phyloP scores from a whole-genome alignment of 805 yeast genomes.

The Metschnikowia santaceciliae region DNA sequence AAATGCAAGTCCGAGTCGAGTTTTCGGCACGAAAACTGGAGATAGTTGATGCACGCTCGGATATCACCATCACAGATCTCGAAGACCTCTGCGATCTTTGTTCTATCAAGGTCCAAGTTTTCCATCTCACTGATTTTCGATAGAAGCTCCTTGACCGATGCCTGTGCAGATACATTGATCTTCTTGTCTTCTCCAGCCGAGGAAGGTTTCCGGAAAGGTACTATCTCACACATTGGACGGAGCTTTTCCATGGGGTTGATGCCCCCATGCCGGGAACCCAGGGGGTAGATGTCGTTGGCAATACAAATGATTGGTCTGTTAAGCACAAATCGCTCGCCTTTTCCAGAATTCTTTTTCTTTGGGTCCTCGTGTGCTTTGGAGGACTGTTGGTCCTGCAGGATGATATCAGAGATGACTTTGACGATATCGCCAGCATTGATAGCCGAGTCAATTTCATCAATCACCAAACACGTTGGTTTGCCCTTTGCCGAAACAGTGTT shows the following conservation, averaged over 20 bases:
- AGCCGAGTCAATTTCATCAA: constrained; percentile 77
- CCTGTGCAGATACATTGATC: constrained; percentile 22
- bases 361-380: constrained; percentile 7
- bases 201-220: constrained; percentile 58
- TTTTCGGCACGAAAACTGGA: constrained; percentile 57
- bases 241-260: constrained; percentile 64
- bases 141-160: constrained; percentile 37
- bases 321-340: constrained; percentile 40
- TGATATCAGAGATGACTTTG: constrained; percentile 53
- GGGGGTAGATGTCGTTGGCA: constrained; percentile 75
- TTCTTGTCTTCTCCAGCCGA: constrained; percentile 22
- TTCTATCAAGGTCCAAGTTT: constrained; percentile 42
- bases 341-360: constrained; percentile 23
- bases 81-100: constrained; percentile 59
- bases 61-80: constrained; percentile 76
- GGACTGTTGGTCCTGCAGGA: constrained; percentile 45
- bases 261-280: constrained; percentile 22
- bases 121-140: constrained; percentile 54
- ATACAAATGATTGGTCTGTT: constrained; percentile 86
- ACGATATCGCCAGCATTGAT: constrained; percentile 36
- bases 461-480: constrained; percentile 74
- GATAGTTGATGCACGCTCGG: constrained; percentile 75
- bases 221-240: constrained; percentile 68
- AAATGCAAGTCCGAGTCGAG: constrained; percentile 12
- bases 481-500: constrained; percentile 61